phyloP scores from a whole-genome alignment of 2,329 filamentous ascomycete genomes.

The Hypoxylon sp. region DNA sequence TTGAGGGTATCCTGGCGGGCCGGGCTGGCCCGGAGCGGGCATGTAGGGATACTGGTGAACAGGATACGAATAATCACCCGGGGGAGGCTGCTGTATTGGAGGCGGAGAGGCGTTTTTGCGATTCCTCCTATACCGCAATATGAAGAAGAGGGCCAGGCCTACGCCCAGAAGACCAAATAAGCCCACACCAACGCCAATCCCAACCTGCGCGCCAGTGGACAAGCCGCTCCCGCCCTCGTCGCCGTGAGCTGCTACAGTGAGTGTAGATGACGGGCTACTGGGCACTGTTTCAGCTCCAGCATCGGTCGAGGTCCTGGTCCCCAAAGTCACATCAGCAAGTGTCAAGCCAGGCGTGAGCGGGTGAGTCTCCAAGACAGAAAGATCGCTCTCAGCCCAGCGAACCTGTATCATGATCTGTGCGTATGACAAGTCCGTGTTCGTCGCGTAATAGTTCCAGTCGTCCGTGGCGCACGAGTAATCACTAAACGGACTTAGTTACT shows the following conservation, averaged over 20 bases:
- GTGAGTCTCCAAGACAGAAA: slow-evolving; percentile 37
- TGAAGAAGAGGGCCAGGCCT: slow-evolving; percentile 13
- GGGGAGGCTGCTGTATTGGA: slow-evolving; percentile 5
- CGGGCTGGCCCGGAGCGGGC: slow-evolving; percentile 6
- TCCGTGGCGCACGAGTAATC: slow-evolving; percentile 23
- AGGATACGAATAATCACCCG: slow-evolving; percentile 12
- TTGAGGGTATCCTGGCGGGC: slow-evolving; percentile 11
- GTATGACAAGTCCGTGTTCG: slow-evolving; percentile 17
- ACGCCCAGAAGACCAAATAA: slow-evolving; percentile 15
- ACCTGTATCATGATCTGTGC: slow-evolving; percentile 39
- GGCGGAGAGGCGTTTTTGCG: not conserved
- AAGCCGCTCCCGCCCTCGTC: not conserved
- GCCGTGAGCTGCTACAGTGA: not conserved
- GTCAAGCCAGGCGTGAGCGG: slow-evolving; percentile 35
- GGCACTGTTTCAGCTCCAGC: not conserved
- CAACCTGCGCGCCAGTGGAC: slow-evolving; percentile 14
- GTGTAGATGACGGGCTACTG: slow-evolving; percentile 5
- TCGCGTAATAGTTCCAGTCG: slow-evolving; percentile 34
- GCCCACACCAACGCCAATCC: slow-evolving; percentile 28
- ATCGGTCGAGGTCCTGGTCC: not conserved
- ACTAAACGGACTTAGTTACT: slow-evolving; percentile 10
- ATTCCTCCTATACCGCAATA: slow-evolving; percentile 24
- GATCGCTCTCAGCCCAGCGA: slow-evolving; percentile 37
- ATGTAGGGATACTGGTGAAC: slow-evolving; percentile 16
- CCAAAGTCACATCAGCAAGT: slow-evolving; percentile 3